A percentile compares a stretch with the other conserved stretches of the same genome.
These are phyloP conservation scores for Fomitiporia mediterranea DNA, from an alignment of 1,284 basidiomycete genomes.

Conservation along the genomic window DNA sequence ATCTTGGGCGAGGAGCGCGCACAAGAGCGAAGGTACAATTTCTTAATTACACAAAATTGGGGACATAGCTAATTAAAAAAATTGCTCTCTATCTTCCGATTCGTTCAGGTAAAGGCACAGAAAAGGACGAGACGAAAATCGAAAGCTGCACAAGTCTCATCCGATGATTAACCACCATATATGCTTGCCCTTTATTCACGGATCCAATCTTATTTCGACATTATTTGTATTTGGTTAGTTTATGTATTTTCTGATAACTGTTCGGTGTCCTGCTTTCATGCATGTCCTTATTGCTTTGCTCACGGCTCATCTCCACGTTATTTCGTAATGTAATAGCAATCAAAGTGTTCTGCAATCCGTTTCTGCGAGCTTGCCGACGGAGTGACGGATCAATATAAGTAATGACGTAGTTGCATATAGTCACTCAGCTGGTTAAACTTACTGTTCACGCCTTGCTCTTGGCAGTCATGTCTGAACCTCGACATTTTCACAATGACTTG, in stretches of 20 bases:
- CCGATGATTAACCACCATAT: constrained; percentile 5
- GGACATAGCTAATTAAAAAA: not conserved
- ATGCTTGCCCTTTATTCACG: not conserved
- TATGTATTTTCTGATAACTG: not conserved
- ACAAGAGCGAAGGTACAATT: constrained; percentile 22
- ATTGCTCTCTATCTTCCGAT: not conserved
- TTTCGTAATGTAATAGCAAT: not conserved
- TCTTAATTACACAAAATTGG: not conserved
- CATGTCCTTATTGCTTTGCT: not conserved
- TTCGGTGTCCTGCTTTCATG: not conserved
- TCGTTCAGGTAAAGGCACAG: constrained; percentile 8
- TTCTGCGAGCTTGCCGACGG: no score
- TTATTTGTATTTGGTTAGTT: not conserved
- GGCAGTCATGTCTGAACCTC: constrained; percentile 2
- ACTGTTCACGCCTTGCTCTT: not conserved
- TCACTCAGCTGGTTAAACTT: no score
- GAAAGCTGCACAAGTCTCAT: not conserved
- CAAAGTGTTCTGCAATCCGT: no score
- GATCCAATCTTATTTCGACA: not conserved
- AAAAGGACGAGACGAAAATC: constrained; percentile 7
- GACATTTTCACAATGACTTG: constrained; percentile 8
- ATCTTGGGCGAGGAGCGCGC: constrained; percentile 23
- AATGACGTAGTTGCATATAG: not conserved
- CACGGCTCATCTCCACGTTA: not conserved
- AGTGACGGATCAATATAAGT: not conserved